These are phyloP conservation scores for Fusarium sublunatum DNA, from an alignment of 2,329 filamentous ascomycete species.

Conservation along the genomic window DNA sequence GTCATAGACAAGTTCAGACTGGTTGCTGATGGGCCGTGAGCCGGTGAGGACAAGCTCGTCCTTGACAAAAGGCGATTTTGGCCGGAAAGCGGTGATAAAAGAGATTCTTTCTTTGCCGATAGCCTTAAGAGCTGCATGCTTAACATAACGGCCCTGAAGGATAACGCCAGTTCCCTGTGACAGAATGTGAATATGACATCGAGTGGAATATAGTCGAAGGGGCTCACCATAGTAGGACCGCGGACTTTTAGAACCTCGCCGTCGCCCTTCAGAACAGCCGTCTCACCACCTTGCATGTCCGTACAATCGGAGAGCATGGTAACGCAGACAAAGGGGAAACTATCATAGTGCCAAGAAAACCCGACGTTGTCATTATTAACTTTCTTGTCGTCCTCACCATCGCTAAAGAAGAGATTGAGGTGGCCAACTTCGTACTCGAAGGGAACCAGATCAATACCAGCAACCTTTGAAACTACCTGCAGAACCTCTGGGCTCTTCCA, in stretches of 20 bases:
- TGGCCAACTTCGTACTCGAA: constrained; percentile 68
- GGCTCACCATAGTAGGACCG: constrained; percentile 67
- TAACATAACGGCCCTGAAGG: constrained; percentile 75
- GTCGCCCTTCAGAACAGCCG: constrained; percentile 64
- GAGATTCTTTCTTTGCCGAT: constrained; percentile 71
- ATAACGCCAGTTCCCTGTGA: constrained; percentile 69
- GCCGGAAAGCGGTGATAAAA: constrained; percentile 74
- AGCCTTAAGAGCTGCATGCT: constrained; percentile 70
- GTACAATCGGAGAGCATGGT: constrained; percentile 73
- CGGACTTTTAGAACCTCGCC: constrained; percentile 68
- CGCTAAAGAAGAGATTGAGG: constrained; percentile 64
- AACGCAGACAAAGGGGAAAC: constrained; percentile 77
- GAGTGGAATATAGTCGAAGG: too few species aligned
- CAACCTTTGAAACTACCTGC: constrained; percentile 61
- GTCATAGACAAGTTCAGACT: constrained; percentile 23
- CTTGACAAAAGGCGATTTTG: constrained; percentile 62
- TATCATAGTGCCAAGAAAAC: constrained; percentile 71
- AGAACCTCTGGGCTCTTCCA: constrained; percentile 59
- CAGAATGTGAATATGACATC: constrained; percentile 24
- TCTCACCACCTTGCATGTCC: constrained; percentile 73
- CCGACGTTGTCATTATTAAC: constrained; percentile 59
- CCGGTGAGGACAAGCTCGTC: constrained; percentile 72
- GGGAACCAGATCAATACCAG: constrained; percentile 65
- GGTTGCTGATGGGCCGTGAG: constrained; percentile 64
- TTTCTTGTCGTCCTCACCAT: constrained; percentile 53